A percentile compares a stretch with the other conserved stretches of the same genome.
phyloP scores from a whole-genome alignment of 495 filamentous ascomycete genomes.

The Trichoderma asperelloides region DNA sequence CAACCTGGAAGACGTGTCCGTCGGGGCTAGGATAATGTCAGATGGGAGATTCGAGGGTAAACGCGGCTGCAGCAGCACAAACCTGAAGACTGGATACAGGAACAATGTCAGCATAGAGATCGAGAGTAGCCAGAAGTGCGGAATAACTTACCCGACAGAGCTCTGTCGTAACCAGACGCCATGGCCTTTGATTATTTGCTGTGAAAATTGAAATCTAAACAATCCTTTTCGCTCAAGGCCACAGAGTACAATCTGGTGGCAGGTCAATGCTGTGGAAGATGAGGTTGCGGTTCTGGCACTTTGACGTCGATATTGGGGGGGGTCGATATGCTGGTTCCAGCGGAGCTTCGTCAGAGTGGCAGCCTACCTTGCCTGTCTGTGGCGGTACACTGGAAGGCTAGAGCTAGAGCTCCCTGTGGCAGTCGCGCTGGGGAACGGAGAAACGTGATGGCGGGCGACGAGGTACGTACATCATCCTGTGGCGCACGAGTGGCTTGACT shows the following conservation, averaged over 20 bases:
- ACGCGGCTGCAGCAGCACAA: conserved; percentile 30
- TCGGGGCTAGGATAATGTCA: conserved; percentile 65
- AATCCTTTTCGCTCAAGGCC: background rate
- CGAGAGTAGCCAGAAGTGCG: conserved; percentile 8
- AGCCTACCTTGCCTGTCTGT: background rate
- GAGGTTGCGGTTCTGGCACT: background rate
- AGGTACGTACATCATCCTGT: background rate
- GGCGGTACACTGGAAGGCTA: conserved; percentile 7
- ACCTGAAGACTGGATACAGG: conserved; percentile 53
- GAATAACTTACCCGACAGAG: conserved; percentile 70
- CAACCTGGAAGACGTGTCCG: conserved; percentile 98
- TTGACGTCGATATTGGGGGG: background rate
- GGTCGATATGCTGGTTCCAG: background rate
- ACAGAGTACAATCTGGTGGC: background rate
- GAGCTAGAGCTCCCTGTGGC: conserved; percentile 6
- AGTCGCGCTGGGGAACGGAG: conserved; percentile 6
- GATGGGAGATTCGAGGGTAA: conserved; percentile 15
- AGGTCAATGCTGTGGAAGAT: background rate
- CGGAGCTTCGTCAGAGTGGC: conserved; percentile 10
- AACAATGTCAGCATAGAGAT: conserved; percentile 28
- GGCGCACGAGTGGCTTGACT: too few species aligned
- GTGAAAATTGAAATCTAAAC: background rate
- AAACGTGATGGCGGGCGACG: conserved; percentile 4
- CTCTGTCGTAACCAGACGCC: conserved; percentile 89
- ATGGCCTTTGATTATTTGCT: conserved; percentile 31